Conservation (phyloP, 257 asterid genomes). For the Penstemon davidsonii region DNA sequence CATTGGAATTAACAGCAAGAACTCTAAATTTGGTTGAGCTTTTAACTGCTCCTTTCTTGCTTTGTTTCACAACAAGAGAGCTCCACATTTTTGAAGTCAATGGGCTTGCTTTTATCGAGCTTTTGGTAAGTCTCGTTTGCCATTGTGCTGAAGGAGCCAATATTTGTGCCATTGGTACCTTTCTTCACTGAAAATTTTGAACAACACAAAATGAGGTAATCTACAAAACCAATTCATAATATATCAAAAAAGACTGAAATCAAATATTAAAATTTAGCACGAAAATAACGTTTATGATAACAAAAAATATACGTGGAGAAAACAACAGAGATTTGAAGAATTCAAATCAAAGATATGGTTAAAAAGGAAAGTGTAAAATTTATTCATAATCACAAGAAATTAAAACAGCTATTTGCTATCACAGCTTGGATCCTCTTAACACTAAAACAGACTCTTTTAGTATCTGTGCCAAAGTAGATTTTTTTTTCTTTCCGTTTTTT, state of each 20-base stretch:
- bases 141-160: constrained; percentile 95
- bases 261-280: too few species aligned
- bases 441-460: background rate
- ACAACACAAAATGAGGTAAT: constrained; percentile 5
- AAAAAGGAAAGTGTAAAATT: background rate
- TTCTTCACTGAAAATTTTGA: constrained; percentile 30
- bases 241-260: too few species aligned
- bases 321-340: background rate
- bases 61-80: constrained; percentile 68
- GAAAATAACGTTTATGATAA: background rate
- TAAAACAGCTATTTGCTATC: background rate
- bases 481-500: background rate
- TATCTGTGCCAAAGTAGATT: background rate
- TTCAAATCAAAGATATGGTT: background rate
- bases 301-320: background rate
- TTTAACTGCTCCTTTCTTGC: constrained; percentile 54
- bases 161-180: constrained; percentile 80
- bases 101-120: constrained; percentile 54
- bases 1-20: constrained; percentile 55
- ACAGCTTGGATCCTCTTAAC: background rate
- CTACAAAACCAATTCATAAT: background rate
- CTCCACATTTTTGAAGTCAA: constrained; percentile 70
- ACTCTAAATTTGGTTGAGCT: constrained; percentile 66
- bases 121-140: constrained; percentile 77
- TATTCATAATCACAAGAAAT: background rate